Evolutionary conservation across 345 rosid species (phyloP).

Genomic region (Boechera divaricarpa): DNA sequence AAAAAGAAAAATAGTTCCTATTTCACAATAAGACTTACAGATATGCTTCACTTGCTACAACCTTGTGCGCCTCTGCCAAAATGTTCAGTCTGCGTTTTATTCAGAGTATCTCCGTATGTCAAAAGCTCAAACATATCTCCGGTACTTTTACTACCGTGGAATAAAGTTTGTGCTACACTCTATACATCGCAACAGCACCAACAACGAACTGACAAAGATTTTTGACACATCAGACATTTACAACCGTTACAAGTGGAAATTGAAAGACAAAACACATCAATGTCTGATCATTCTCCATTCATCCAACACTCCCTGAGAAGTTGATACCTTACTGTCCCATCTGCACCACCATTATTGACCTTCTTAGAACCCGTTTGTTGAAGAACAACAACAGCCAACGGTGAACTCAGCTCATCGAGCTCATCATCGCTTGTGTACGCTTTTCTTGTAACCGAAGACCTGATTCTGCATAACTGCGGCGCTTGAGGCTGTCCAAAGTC

Average conservation of each 20-base stretch:
- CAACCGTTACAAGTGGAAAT: not conserved
- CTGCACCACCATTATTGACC: conserved; percentile 28
- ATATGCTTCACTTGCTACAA: conserved; percentile 12
- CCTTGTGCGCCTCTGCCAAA: not conserved
- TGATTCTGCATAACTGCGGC: conserved; percentile 59
- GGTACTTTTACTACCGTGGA: not conserved
- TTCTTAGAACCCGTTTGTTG: conserved; percentile 37
- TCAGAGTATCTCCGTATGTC: not conserved
- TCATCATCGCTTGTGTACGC: conserved; percentile 87
- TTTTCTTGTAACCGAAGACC: conserved; percentile 70
- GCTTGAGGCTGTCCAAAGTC: conserved; percentile 47
- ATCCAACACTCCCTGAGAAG: conserved; percentile 85
- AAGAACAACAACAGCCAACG: conserved; percentile 60
- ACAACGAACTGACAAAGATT: not conserved
- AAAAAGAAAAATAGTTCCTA: not conserved
- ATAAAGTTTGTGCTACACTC: conserved; percentile 8
- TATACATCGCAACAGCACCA: conserved; percentile 23
- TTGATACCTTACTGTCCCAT: conserved; percentile 58
- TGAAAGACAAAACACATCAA: conserved; percentile 12
- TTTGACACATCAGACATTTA: conserved; percentile 23
- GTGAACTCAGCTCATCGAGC: conserved; percentile 84
- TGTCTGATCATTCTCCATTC: conserved; percentile 52
- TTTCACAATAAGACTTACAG: not conserved
- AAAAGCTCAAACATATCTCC: not conserved
- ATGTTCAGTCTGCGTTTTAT: not conserved